phyloP scores from a whole-genome alignment of 208 protist species.

The Novymonas esmeraldas region DNA sequence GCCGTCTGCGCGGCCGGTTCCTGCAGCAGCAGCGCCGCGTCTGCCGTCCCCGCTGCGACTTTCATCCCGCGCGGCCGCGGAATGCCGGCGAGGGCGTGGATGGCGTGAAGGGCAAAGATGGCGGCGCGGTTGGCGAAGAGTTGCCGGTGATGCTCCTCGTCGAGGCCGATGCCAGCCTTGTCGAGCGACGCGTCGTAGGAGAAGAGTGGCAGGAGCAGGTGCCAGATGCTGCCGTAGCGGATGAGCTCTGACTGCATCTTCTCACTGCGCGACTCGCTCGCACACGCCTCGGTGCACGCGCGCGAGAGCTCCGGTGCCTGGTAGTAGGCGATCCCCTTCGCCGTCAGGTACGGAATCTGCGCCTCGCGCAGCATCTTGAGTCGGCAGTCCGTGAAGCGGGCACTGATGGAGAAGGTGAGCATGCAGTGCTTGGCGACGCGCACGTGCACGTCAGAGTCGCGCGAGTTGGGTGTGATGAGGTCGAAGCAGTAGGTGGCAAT shows the following conservation, averaged over 20 bases:
- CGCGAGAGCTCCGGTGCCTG: constrained; percentile 63
- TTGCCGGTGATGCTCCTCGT: constrained; percentile 82
- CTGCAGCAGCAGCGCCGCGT: no score
- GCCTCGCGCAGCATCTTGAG: constrained; percentile 52
- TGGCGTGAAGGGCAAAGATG: constrained; percentile 60
- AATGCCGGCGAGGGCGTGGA: constrained; percentile 68
- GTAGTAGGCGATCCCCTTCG: constrained; percentile 67
- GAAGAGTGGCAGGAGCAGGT: constrained; percentile 86
- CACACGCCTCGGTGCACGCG: constrained; percentile 79
- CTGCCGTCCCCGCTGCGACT: background rate
- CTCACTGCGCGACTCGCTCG: constrained; percentile 57
- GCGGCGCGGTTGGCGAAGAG: constrained; percentile 81
- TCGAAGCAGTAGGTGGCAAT: constrained; percentile 81
- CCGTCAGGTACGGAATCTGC: constrained; percentile 55
- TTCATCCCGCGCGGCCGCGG: constrained; percentile 3
- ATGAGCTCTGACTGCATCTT: constrained; percentile 72
- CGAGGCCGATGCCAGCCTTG: constrained; percentile 54
- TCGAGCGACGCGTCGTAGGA: constrained; percentile 92
- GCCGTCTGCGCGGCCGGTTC: background rate
- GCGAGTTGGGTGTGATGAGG: constrained; percentile 49
- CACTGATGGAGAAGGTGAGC: constrained; percentile 74
- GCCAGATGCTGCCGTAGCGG: constrained; percentile 78
- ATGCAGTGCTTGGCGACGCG: constrained; percentile 73
- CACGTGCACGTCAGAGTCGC: constrained; percentile 53
- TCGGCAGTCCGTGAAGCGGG: constrained; percentile 76